phyloP scores from a whole-genome alignment of 1,284 basidiomycete species.

The Naganishia cerealis region DNA sequence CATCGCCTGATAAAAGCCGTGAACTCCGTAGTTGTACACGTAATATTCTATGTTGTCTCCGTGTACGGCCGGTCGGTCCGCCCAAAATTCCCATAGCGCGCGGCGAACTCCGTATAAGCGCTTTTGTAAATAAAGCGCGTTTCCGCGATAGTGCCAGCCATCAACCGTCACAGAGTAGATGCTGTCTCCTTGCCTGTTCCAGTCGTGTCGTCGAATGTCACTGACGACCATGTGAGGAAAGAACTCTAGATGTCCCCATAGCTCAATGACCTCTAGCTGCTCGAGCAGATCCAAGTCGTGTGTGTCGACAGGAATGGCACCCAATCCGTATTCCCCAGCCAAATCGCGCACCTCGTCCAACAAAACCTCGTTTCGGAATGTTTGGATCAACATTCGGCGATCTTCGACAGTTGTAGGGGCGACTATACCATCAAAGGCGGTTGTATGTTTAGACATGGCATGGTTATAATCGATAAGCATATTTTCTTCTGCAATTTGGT shows the following conservation, averaged over 20 bases:
- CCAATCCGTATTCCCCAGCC: background rate
- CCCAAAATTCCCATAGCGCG: background rate
- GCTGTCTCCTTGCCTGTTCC: background rate
- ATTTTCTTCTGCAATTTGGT: too few relatives aligned
- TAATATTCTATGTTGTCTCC: background rate
- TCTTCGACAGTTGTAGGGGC: too few relatives aligned
- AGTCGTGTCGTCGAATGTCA: background rate
- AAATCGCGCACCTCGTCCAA: background rate
- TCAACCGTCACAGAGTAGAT: background rate
- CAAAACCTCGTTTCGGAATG: too few relatives aligned
- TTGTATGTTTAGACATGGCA: too few relatives aligned
- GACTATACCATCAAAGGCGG: too few relatives aligned
- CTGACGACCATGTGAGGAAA: background rate
- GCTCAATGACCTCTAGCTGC: background rate
- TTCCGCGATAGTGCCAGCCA: too few relatives aligned
- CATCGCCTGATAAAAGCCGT: background rate
- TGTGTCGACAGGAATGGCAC: background rate
- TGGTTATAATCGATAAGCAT: too few relatives aligned
- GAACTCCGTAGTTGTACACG: background rate
- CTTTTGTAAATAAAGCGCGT: background rate
- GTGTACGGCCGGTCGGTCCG: background rate
- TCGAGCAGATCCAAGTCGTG: background rate
- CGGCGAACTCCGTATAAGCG: background rate
- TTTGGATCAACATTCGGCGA: too few relatives aligned
- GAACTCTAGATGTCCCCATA: too few relatives aligned